These are phyloP conservation scores for Oryza glaberrima DNA, from an alignment of 176 grass and related monocot genomes.

Conservation along the genomic window DNA sequence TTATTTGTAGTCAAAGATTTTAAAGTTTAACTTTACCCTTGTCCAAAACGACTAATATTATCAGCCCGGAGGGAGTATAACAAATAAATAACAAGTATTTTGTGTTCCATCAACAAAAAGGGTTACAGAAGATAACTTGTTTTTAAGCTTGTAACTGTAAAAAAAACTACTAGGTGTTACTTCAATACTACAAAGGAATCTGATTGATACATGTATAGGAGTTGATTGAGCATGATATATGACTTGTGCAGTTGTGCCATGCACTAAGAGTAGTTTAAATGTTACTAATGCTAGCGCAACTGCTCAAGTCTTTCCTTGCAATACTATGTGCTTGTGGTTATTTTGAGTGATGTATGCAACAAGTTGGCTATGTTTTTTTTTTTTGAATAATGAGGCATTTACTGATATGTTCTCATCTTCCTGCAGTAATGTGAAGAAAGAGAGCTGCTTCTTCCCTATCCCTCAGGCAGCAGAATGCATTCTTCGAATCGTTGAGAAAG, in stretches of 20 bases:
- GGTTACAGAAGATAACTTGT: too few species aligned
- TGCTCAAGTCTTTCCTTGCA: background rate
- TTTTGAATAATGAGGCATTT: constrained; percentile 3
- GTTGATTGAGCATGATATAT: background rate
- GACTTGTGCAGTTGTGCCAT: background rate
- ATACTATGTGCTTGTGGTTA: constrained; percentile 19
- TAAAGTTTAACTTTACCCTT: too few species aligned
- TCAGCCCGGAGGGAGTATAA: too few species aligned
- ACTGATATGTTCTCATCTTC: constrained; percentile 31
- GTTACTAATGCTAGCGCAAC: background rate
- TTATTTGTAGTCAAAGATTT: too few species aligned
- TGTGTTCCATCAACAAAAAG: too few species aligned
- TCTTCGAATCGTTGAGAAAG: constrained; percentile 61
- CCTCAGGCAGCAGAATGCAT: constrained; percentile 95
- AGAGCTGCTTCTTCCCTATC: constrained; percentile 95
- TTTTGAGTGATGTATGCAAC: background rate
- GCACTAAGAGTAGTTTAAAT: background rate
- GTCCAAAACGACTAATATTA: too few species aligned
- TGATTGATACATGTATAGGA: background rate
- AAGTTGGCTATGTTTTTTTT: background rate
- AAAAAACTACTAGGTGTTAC: background rate
- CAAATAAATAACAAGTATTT: too few species aligned
- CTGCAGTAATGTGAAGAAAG: constrained; percentile 85
- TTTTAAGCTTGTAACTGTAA: background rate
- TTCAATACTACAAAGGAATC: background rate